A percentile compares a stretch with the other conserved stretches of the same genome.
Evolutionary conservation across 2,329 filamentous ascomycete genomes (phyloP).

Genomic region (Diplodia seriata): DNA sequence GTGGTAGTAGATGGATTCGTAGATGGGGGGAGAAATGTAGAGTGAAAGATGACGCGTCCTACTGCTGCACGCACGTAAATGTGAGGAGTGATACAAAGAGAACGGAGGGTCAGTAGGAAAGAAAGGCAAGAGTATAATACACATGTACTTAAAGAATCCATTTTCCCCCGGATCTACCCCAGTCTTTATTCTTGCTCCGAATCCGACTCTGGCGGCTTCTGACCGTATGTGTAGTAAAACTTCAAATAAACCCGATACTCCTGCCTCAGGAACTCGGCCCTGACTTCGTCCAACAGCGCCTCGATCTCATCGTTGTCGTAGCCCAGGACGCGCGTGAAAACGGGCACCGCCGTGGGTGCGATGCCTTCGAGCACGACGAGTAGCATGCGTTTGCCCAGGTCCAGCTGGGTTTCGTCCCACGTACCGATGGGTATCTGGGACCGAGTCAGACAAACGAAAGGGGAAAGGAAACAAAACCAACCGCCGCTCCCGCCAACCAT

Average conservation of each 20-base stretch:
- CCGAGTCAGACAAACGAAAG: background rate
- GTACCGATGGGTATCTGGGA: conserved; percentile 10
- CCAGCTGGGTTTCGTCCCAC: conserved; percentile 18
- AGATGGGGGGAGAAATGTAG: too few relatives aligned
- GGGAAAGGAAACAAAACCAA: too few relatives aligned
- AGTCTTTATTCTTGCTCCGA: background rate
- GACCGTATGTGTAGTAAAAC: conserved; percentile 23
- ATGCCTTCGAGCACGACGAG: conserved; percentile 26
- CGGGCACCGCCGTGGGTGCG: background rate
- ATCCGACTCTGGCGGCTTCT: conserved; percentile 3
- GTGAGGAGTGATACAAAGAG: background rate
- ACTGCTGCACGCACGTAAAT: background rate
- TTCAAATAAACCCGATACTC: conserved; percentile 14
- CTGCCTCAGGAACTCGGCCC: conserved; percentile 16
- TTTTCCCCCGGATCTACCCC: background rate
- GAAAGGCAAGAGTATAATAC: background rate
- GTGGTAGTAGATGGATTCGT: too few relatives aligned
- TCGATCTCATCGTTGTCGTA: conserved; percentile 18
- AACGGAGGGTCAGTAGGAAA: background rate
- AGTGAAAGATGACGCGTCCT: background rate
- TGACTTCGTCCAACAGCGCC: conserved; percentile 17
- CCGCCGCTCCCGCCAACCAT: too few relatives aligned
- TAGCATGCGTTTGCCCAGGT: conserved; percentile 22
- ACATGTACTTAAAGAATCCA: conserved; percentile 2
- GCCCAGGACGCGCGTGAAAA: conserved; percentile 18